Evolutionary conservation across 2,329 filamentous ascomycete species (phyloP), one percentile per base, ranked within the genome.

Genomic region (Neonectria magnoliae): DNA sequence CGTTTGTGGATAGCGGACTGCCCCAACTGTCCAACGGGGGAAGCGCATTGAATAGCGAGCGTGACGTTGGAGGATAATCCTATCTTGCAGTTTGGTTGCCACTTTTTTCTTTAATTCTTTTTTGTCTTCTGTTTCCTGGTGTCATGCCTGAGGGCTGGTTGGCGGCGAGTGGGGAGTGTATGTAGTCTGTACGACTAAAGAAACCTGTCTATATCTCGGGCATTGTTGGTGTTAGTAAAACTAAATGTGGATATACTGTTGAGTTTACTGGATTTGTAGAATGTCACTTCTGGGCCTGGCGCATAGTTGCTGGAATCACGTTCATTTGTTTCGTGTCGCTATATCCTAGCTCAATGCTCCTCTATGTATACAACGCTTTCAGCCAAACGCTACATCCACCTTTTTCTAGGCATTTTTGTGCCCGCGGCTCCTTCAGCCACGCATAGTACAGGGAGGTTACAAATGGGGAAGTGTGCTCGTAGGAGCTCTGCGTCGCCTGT

Each of bases 1-100:
- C 22, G 68, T 82, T 13, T 81, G 79, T 74, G 80, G 79, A 54
- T 22, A 33, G 27, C 41, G 22, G 60, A 54, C 36, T 50, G 50
- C 29, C 51, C 20, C 14, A 29, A 48, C 25, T 78, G 2, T 80
- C 78, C 14, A 82, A 82, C 55, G 45, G n/a, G 64, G 64, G 66
- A 62, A 67, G 58, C 70, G 71, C 72, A 72, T 74, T 74, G 70
- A 72, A 75, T 73, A 74, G 70, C 72, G 68, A 73, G 71, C 70
- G 68, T 75, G 58, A 68, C 58, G 60, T 65, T 65, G 69, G 68
- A 69, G 66, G 71, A 65, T 65, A 66, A 68, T 66, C 66, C 58
- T 53, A 61, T 60, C 52, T 60, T 66, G 53, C 66, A 51, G 64
- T 60, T 59, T 51, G 58, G 62, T 13, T 42, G n/a, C 38, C 5